Evolutionary conservation across 208 protist species (phyloP).

Genomic region (Leishmania guyanensis): DNA sequence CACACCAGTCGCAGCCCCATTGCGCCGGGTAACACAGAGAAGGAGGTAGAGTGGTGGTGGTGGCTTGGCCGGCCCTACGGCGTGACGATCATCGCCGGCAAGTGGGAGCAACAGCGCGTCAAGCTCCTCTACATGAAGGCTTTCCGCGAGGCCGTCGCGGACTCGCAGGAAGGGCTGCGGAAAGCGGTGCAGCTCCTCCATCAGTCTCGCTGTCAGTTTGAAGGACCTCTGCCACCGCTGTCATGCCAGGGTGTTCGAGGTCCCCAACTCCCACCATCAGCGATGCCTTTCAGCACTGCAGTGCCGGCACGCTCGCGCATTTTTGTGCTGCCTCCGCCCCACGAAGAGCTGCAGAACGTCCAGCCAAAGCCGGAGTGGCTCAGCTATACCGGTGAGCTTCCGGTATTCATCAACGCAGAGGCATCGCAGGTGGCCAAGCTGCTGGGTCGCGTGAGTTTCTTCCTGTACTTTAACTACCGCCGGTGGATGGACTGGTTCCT

Average conservation of each 20-base stretch:
- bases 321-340: constrained; percentile 20
- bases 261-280: not conserved
- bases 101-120: constrained; percentile 37
- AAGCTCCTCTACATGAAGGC: constrained; percentile 40
- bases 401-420: constrained; percentile 8
- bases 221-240: not conserved
- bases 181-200: constrained; percentile 18
- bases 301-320: constrained; percentile 16
- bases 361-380: constrained; percentile 25
- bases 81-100: constrained; percentile 27
- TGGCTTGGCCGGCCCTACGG: constrained; percentile 27
- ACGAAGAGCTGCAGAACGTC: constrained; percentile 6
- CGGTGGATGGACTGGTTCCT: constrained; percentile 36
- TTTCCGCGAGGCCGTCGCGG: constrained; percentile 21
- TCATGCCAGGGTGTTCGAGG: constrained; percentile 7
- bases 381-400: constrained; percentile 33
- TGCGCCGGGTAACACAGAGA: not conserved
- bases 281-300: constrained; percentile 15
- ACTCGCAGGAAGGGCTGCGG: constrained; percentile 18
- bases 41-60: constrained; percentile 15
- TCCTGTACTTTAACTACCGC: constrained; percentile 31
- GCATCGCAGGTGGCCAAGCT: constrained; percentile 17
- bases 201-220: constrained; percentile 24
- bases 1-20: not conserved
- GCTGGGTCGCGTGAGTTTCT: constrained; percentile 30